phyloP scores from a whole-genome alignment of 2,329 filamentous ascomycete genomes.

The Aspergillus pseudoterreus region DNA sequence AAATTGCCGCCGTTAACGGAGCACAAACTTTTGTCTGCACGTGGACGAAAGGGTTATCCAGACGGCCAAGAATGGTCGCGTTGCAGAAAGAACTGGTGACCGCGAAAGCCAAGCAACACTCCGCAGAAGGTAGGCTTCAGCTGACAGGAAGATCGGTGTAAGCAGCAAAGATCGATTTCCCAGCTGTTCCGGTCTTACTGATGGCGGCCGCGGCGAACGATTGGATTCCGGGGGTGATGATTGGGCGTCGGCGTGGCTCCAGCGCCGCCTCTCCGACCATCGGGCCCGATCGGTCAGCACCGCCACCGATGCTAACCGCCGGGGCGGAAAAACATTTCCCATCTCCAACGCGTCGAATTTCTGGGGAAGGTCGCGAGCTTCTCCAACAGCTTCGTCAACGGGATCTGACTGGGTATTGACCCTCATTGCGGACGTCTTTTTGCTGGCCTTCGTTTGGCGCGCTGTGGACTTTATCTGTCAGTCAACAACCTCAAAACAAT shows the following conservation, averaged over 20 bases:
- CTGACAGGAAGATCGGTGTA: not conserved
- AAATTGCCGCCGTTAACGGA: slow-evolving; percentile 15
- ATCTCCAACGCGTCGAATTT: slow-evolving; percentile 16
- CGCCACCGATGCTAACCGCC: slow-evolving; percentile 12
- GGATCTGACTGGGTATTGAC: too few species aligned
- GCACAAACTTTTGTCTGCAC: not conserved
- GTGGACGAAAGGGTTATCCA: not conserved
- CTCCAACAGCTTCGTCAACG: not conserved
- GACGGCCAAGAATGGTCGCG: not conserved
- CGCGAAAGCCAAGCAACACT: not conserved
- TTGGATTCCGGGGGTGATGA: slow-evolving; percentile 3
- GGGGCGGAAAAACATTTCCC: slow-evolving; percentile 16
- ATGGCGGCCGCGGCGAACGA: not conserved
- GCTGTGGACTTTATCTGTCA: too few species aligned
- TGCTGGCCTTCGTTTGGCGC: too few species aligned
- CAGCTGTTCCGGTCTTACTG: not conserved
- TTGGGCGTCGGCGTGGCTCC: not conserved
- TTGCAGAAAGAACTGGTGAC: not conserved
- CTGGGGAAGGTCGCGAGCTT: slow-evolving; percentile 4
- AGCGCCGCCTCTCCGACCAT: slow-evolving; percentile 14
- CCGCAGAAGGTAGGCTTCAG: not conserved
- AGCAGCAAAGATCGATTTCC: not conserved
- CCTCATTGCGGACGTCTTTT: too few species aligned
- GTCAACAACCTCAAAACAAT: not conserved
- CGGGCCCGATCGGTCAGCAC: slow-evolving; percentile 7